Evolutionary conservation across 2,329 filamentous ascomycete genomes (phyloP).

Genomic region (Seiridium cupressi): DNA sequence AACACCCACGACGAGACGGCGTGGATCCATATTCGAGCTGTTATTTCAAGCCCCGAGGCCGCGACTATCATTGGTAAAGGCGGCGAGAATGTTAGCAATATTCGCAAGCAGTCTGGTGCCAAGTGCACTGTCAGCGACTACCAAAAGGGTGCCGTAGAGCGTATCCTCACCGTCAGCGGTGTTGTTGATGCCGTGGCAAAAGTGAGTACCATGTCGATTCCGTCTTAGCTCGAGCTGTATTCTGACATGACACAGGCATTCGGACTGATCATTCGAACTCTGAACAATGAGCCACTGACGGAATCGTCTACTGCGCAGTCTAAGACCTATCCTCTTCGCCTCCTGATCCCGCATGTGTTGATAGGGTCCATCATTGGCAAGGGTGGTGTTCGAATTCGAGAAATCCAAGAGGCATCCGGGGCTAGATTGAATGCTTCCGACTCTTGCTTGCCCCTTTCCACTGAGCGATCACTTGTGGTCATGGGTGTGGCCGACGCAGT

Average conservation of each 20-base stretch:
- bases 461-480: constrained; percentile 95
- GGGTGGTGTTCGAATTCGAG: constrained; percentile 89
- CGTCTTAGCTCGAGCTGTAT: not conserved
- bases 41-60: constrained; percentile 96
- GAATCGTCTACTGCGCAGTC: constrained; percentile 87
- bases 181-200: constrained; percentile 96
- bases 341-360: constrained; percentile 93
- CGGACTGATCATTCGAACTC: constrained; percentile 93
- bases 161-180: constrained; percentile 95
- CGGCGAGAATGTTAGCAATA: constrained; percentile 97
- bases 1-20: constrained; percentile 80
- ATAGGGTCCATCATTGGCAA: constrained; percentile 99
- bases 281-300: constrained; percentile 94
- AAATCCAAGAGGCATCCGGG: constrained; percentile 97
- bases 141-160: constrained; percentile 92
- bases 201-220: constrained; percentile 45
- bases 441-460: constrained; percentile 88
- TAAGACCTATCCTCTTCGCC: constrained; percentile 94
- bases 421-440: constrained; percentile 96
- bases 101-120: constrained; percentile 89
- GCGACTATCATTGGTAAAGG: constrained; percentile 98
- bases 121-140: constrained; percentile 99
- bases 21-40: constrained; percentile 95
- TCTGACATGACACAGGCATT: constrained; percentile 65
- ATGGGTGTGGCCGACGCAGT: constrained; percentile 97